phyloP scores from a whole-genome alignment of 1,139 yeast species.

The Chernovozyma aurita region DNA sequence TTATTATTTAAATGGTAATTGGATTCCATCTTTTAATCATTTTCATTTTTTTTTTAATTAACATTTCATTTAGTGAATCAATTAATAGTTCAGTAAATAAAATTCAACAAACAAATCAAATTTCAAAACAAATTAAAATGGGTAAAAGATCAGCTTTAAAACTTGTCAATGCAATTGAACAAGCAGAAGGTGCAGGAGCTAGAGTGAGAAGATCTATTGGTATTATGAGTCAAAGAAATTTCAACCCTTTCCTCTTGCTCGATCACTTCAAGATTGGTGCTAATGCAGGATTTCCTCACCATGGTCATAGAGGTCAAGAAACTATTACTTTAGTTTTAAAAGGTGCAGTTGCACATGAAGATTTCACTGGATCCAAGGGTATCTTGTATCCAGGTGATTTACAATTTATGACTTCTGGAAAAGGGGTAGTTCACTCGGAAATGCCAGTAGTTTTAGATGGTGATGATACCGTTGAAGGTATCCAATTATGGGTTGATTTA shows the following conservation, averaged over 20 bases:
- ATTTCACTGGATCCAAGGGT: slow-evolving; percentile 82
- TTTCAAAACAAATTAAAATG: slow-evolving; percentile 5
- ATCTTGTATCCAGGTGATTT: slow-evolving; percentile 78
- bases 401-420: slow-evolving; percentile 95
- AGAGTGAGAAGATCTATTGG: slow-evolving; percentile 82
- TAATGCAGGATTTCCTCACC: slow-evolving; percentile 84
- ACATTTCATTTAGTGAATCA: not conserved
- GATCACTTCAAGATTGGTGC: slow-evolving; percentile 61
- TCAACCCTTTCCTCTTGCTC: slow-evolving; percentile 78
- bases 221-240: slow-evolving; percentile 57
- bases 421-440: slow-evolving; percentile 81
- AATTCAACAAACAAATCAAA: too few species aligned
- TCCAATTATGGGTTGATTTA: slow-evolving; percentile 91
- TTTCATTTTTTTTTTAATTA: slow-evolving; percentile 2
- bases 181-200: slow-evolving; percentile 87
- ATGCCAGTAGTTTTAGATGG: slow-evolving; percentile 67
- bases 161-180: slow-evolving; percentile 63
- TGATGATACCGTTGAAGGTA: slow-evolving; percentile 59
- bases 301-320: slow-evolving; percentile 91
- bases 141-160: slow-evolving; percentile 52
- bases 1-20: slow-evolving; percentile 2
- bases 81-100: not conserved
- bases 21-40: not conserved
- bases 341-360: slow-evolving; percentile 87
- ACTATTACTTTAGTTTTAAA: slow-evolving; percentile 72